phyloP scores from a whole-genome alignment of 768 basidiomycete species.

The Saitozyma sp. region DNA sequence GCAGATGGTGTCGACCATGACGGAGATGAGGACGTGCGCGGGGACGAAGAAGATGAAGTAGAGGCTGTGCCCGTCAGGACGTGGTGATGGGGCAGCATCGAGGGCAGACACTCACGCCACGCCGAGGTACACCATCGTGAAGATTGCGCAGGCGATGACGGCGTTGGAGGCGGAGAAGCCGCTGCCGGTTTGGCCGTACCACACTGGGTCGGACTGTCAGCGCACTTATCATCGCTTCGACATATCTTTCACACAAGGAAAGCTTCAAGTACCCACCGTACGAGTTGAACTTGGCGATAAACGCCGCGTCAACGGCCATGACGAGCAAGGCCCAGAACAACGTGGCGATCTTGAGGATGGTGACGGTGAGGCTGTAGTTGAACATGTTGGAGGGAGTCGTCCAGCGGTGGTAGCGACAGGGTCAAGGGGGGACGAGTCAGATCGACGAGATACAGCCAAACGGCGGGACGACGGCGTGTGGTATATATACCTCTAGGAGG shows the following conservation, averaged over 20 bases:
- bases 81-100: too few relatives aligned
- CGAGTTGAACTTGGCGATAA: constrained; percentile 16
- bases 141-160: constrained; percentile 27
- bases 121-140: constrained; percentile 27
- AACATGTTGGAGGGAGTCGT: constrained; percentile 11
- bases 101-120: constrained; percentile 20
- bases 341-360: constrained; percentile 27
- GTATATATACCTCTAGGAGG: too few relatives aligned
- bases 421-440: too few relatives aligned
- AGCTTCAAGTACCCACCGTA: constrained; percentile 5
- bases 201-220: too few relatives aligned
- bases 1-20: constrained; percentile 70
- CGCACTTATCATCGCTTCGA: too few relatives aligned
- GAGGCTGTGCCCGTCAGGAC: constrained; percentile 10
- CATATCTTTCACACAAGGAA: too few relatives aligned
- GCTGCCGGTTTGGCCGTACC: too few relatives aligned
- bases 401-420: too few relatives aligned
- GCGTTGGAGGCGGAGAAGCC: constrained; percentile 32
- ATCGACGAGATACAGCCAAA: too few relatives aligned
- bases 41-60: constrained; percentile 25
- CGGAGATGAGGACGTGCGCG: constrained; percentile 71
- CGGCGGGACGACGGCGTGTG: too few relatives aligned
- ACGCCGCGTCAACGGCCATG: constrained; percentile 30
- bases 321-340: constrained; percentile 34
- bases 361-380: constrained; percentile 18